Base-by-base conservation (phyloP, 2,329 filamentous ascomycete species). In the Metarhizium sp. region DNA sequence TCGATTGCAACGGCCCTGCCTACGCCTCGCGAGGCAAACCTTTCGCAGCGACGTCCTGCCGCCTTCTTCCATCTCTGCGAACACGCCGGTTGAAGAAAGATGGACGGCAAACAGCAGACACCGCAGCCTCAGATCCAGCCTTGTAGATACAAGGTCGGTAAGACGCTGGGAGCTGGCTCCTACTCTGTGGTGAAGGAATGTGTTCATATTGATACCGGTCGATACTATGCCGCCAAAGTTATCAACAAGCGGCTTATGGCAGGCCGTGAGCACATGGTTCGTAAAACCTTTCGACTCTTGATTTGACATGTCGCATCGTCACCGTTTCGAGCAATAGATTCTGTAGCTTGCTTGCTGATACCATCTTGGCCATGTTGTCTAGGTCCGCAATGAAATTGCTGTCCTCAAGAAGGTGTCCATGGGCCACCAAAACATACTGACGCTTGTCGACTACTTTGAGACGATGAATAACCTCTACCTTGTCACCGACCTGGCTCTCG, bases 401-500 rank as follows among this genome's bases (percentile, higher is more conserved):
- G 91, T 99, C 30, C 80, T 99, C 62, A 97, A 97, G 73, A 87
- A 87, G 67, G 92, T 99, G n/a, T 97, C 92, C 1, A 96, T 99
- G 89, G 94, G 94, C 55, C 92, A 99, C 74, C 90, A 94, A 71
- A 99, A 99, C 69, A 97, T 99, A 69, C 77, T 99, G 59, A 99
- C 94, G 1, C 80, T 99, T 57, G 94, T 97, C 65, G 94, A 99
- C 76, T 99, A 97, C 74, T 99, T 99, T 68, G 94, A 99, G 76
- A 99, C 94, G 6, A 95, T 96, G 89, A 97, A 99, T 76, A 99
- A 99, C 73, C 81, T 99, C 61, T 99, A 99, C 71, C 86, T 99
- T 42, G 94, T 99, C 52, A 97, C 94, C 47, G 94, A 99, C 67
- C 87, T 99, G 36, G 94, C 94, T 18, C 85, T 97, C 18, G 94